These are phyloP conservation scores for Moelleriella libera DNA, from an alignment of 2,329 filamentous ascomycete genomes.

Conservation along the genomic window DNA sequence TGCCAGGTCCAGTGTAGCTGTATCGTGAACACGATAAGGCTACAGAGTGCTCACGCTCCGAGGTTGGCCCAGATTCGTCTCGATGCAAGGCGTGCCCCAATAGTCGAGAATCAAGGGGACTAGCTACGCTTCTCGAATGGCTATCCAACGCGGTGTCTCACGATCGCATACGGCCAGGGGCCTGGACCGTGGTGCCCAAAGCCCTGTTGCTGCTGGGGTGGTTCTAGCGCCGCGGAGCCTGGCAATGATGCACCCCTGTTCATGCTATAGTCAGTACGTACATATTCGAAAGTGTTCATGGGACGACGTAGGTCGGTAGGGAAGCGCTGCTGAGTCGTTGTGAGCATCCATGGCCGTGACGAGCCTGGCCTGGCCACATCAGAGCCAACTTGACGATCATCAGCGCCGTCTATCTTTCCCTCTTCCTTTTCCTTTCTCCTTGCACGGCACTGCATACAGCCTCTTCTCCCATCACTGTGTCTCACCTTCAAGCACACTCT, in stretches of 20 bases:
- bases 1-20: too few species aligned
- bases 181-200: conserved; percentile 7
- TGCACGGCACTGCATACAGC: background rate
- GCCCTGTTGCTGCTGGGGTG: conserved; percentile 7
- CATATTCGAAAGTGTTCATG: background rate
- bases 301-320: background rate
- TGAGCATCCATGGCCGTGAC: conserved; percentile 2
- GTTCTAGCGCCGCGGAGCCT: conserved; percentile 8
- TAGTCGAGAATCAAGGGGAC: too few species aligned
- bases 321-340: background rate
- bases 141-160: conserved; percentile 1
- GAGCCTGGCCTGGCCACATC: background rate
- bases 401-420: conserved; percentile 1
- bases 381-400: background rate
- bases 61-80: too few species aligned
- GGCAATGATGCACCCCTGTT: conserved; percentile 8
- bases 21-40: too few species aligned
- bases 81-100: too few species aligned
- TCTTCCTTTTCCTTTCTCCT: conserved; percentile 1
- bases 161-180: background rate
- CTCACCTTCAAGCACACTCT: background rate
- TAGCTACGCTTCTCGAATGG: background rate
- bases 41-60: too few species aligned
- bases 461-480: background rate
- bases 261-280: conserved; percentile 4